Percentiles rank a stretch among this genome's conserved stretches.
These are phyloP conservation scores for Talaromyces wortmannii DNA, from an alignment of 495 filamentous ascomycete genomes.

Conservation along the genomic window DNA sequence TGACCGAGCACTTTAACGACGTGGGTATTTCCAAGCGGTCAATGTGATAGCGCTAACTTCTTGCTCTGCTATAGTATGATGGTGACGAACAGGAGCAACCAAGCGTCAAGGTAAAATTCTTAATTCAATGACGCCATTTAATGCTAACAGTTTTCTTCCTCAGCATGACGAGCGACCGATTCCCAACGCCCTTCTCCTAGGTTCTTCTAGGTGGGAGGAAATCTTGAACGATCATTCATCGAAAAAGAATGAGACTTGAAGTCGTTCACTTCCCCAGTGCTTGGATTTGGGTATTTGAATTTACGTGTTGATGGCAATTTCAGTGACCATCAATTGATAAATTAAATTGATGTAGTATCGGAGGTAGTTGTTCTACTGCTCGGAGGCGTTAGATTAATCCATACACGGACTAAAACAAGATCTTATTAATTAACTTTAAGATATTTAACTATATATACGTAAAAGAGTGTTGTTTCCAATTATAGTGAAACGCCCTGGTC, in stretches of 20 bases:
- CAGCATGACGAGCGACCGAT: not conserved
- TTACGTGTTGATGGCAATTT: not conserved
- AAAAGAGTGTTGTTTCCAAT: too few species aligned
- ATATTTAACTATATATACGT: too few species aligned
- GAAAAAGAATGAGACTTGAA: not conserved
- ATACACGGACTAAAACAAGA: too few species aligned
- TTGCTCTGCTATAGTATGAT: slow-evolving; percentile 6
- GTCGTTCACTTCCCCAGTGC: not conserved
- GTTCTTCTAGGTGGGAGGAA: not conserved
- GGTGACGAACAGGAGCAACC: not conserved
- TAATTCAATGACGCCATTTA: not conserved
- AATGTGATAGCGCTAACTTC: not conserved
- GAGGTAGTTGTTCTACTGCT: not conserved
- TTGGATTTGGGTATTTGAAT: not conserved
- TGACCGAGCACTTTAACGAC: slow-evolving; percentile 14
- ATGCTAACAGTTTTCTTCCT: not conserved
- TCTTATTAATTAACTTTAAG: too few species aligned
- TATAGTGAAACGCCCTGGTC: too few species aligned
- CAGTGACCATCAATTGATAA: not conserved
- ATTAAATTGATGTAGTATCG: not conserved
- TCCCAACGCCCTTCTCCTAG: not conserved
- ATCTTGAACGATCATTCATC: not conserved
- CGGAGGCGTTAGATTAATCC: not conserved
- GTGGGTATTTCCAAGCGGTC: slow-evolving; percentile 7
- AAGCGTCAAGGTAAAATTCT: not conserved